These are phyloP conservation scores for Kwoniella heveanensis DNA, from an alignment of 768 basidiomycete species.

Conservation along the genomic window DNA sequence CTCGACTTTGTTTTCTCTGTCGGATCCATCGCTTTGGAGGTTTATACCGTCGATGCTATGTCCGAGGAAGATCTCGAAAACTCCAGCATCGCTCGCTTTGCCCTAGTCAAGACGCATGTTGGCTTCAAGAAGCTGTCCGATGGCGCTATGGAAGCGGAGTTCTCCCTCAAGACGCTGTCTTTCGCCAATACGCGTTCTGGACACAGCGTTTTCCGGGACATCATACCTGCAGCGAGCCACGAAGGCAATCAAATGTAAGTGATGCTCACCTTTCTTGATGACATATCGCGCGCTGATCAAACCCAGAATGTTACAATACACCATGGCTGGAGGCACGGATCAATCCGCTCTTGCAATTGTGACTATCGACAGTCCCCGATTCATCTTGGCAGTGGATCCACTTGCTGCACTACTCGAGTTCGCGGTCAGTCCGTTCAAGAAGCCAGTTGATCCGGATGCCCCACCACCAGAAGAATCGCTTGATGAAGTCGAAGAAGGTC, in stretches of 20 bases:
- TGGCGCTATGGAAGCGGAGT: conserved; percentile 80
- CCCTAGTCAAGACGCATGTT: conserved; percentile 74
- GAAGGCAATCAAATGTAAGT: conserved; percentile 73
- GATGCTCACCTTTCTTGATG: not conserved
- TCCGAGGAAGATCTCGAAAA: conserved; percentile 66
- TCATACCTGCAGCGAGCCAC: conserved; percentile 88
- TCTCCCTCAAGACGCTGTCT: conserved; percentile 86
- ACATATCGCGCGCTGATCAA: not conserved
- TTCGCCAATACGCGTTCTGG: conserved; percentile 85
- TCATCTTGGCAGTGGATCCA: conserved; percentile 90
- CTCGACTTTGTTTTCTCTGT: conserved; percentile 75
- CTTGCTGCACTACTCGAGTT: conserved; percentile 86
- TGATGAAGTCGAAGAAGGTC: conserved; percentile 25
- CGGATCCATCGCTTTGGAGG: conserved; percentile 73
- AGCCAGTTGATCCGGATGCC: conserved; percentile 14
- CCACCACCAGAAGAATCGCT: conserved; percentile 21
- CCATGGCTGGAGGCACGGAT: conserved; percentile 66
- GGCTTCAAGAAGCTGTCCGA: conserved; percentile 79
- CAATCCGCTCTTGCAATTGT: conserved; percentile 72
- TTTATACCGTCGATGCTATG: conserved; percentile 73
- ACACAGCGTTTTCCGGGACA: conserved; percentile 82
- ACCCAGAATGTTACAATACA: conserved; percentile 76
- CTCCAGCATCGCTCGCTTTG: conserved; percentile 81
- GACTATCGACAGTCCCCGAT: conserved; percentile 85
- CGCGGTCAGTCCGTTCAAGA: conserved; percentile 65